Conservation (phyloP, 306 rosid genomes). For the Fragaria iinumae region DNA sequence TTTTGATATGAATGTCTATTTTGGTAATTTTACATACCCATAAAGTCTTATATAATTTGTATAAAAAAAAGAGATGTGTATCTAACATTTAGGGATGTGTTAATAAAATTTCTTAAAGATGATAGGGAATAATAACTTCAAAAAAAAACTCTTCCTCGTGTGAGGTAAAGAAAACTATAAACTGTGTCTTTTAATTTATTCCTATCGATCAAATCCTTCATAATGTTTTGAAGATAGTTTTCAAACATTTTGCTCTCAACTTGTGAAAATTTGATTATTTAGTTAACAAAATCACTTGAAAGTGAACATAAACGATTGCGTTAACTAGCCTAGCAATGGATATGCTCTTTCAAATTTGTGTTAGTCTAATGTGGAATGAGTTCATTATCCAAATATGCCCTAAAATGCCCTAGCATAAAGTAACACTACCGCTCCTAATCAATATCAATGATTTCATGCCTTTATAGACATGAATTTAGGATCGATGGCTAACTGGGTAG, state of each 20-base stretch:
- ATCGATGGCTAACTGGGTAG: not conserved
- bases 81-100: too few species aligned
- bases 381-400: slow-evolving; percentile 2
- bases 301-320: not conserved
- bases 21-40: too few species aligned
- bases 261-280: not conserved
- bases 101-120: too few species aligned
- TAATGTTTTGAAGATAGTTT: not conserved
- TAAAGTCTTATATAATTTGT: too few species aligned
- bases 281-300: not conserved
- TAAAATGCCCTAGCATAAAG: not conserved
- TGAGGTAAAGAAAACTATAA: not conserved
- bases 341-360: not conserved
- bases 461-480: not conserved
- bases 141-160: not conserved
- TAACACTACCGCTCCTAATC: not conserved
- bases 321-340: not conserved
- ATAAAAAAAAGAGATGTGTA: too few species aligned
- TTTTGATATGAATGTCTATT: too few species aligned
- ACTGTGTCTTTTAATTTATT: not conserved
- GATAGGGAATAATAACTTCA: not conserved
- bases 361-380: not conserved
- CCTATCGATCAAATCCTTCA: not conserved
- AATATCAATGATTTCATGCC: not conserved
- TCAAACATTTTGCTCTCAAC: not conserved